phyloP scores from a whole-genome alignment of 2,329 filamentous ascomycete species.

The Phyllosticta citrichinensis region DNA sequence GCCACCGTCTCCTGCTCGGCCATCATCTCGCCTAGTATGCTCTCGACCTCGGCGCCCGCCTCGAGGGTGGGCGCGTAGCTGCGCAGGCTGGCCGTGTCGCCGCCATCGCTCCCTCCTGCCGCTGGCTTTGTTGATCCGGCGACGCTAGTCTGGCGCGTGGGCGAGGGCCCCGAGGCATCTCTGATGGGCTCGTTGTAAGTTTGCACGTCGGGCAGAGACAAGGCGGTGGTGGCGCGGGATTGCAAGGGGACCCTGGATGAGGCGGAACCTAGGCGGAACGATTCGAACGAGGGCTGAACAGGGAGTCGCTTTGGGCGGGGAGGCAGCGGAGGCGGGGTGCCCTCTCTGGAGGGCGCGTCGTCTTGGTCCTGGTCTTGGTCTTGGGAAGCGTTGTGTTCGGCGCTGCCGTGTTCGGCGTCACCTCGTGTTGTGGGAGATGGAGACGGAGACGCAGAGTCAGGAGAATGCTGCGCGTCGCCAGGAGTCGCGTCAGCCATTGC shows the following conservation, averaged over 20 bases:
- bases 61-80: conserved; percentile 57
- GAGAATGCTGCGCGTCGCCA: neutral
- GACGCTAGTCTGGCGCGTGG: conserved; percentile 30
- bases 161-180: conserved; percentile 18
- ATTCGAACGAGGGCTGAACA: conserved; percentile 25
- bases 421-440: neutral
- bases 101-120: conserved; percentile 43
- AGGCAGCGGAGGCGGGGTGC: conserved; percentile 46
- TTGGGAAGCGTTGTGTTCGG: neutral
- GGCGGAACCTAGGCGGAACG: conserved; percentile 25
- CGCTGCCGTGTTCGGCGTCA: neutral
- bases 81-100: conserved; percentile 56
- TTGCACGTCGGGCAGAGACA: conserved; percentile 71
- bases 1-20: conserved; percentile 54
- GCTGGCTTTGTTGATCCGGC: conserved; percentile 25
- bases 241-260: conserved; percentile 31
- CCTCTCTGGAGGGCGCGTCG: conserved; percentile 28
- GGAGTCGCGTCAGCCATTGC: neutral
- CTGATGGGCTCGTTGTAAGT: conserved; percentile 50
- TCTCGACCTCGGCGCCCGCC: conserved; percentile 64
- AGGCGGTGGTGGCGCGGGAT: conserved; percentile 69
- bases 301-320: conserved; percentile 30
- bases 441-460: too few species aligned
- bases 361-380: neutral
- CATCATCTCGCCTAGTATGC: conserved; percentile 64